These are phyloP conservation scores for Zasmidium citrigriseum DNA, from an alignment of 2,329 filamentous ascomycete genomes.

Conservation along the genomic window DNA sequence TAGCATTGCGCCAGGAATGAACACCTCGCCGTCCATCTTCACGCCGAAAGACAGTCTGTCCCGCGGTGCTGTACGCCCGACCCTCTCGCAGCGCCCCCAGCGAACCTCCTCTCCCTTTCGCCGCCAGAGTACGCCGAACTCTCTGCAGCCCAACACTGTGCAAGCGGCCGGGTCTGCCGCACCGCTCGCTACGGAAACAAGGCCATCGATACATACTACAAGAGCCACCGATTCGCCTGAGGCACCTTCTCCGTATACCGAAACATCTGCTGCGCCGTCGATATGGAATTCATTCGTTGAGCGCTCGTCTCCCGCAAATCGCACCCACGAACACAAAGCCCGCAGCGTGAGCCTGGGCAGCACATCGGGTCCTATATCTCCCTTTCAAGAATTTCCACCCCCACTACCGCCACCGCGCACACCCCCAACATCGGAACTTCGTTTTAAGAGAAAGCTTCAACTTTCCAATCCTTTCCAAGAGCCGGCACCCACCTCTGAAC, in stretches of 20 bases:
- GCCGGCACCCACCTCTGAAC: constrained; percentile 15
- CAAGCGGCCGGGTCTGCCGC: neutral
- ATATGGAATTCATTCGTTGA: constrained; percentile 26
- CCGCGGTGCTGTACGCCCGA: neutral
- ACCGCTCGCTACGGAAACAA: constrained; percentile 3
- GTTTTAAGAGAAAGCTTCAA: constrained; percentile 20
- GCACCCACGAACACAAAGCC: neutral
- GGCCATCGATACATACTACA: neutral
- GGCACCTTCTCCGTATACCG: neutral
- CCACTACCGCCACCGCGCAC: constrained; percentile 4
- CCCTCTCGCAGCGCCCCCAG: constrained; percentile 7
- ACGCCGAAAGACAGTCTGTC: constrained; percentile 19
- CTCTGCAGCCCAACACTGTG: constrained; percentile 3
- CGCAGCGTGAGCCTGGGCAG: constrained; percentile 5
- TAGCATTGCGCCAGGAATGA: constrained; percentile 17
- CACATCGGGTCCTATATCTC: constrained; percentile 1
- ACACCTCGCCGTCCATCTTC: constrained; percentile 20
- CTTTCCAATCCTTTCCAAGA: constrained; percentile 5
- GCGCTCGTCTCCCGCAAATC: constrained; percentile 2
- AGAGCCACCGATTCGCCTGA: neutral
- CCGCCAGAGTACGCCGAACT: constrained; percentile 14
- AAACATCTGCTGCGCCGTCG: constrained; percentile 11
- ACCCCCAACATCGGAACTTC: constrained; percentile 9
- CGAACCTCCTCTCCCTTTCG: constrained; percentile 23
- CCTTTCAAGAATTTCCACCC: constrained; percentile 5